These are phyloP conservation scores for Nepenthes alata DNA, from an alignment of 179 eudicot genomes.

Conservation along the genomic window DNA sequence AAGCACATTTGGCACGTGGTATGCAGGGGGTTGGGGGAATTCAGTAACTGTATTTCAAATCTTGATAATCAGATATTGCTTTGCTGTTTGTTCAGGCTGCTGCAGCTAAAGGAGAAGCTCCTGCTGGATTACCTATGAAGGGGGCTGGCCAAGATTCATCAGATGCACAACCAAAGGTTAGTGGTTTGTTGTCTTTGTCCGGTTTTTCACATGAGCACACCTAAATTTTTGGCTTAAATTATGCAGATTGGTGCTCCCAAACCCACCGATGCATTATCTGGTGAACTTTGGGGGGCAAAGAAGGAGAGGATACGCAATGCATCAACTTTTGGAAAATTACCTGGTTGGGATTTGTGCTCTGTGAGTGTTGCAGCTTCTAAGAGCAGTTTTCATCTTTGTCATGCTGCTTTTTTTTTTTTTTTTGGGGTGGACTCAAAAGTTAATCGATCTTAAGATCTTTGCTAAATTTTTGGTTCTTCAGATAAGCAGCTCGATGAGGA, in stretches of 20 bases:
- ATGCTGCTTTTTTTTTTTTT: neutral
- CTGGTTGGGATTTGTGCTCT: constrained; percentile 96
- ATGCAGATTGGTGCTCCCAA: constrained; percentile 70
- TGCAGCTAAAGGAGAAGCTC: constrained; percentile 97
- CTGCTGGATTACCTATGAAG: constrained; percentile 90
- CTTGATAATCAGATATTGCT: neutral
- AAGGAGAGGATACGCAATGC: constrained; percentile 71
- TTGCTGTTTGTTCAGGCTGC: constrained; percentile 51
- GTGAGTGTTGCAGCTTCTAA: constrained; percentile 40
- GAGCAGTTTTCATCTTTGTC: neutral
- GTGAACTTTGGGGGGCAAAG: constrained; percentile 94
- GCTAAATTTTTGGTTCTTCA: too few relatives aligned
- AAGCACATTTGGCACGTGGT: too few relatives aligned
- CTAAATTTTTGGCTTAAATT: constrained; percentile 8
- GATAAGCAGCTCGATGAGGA: too few relatives aligned
- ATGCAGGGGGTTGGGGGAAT: too few relatives aligned
- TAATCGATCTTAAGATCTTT: too few relatives aligned
- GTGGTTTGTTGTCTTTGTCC: constrained; percentile 1
- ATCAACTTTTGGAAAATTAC: constrained; percentile 65
- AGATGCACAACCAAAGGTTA: constrained; percentile 67
- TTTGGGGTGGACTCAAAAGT: too few relatives aligned
- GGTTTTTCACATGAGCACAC: constrained; percentile 1
- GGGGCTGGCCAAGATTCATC: constrained; percentile 93
- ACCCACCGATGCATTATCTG: constrained; percentile 83
- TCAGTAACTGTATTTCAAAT: too few relatives aligned